These are phyloP conservation scores for Colletotrichum tropicicola DNA, from an alignment of 2,329 filamentous ascomycete species.

Conservation along the genomic window DNA sequence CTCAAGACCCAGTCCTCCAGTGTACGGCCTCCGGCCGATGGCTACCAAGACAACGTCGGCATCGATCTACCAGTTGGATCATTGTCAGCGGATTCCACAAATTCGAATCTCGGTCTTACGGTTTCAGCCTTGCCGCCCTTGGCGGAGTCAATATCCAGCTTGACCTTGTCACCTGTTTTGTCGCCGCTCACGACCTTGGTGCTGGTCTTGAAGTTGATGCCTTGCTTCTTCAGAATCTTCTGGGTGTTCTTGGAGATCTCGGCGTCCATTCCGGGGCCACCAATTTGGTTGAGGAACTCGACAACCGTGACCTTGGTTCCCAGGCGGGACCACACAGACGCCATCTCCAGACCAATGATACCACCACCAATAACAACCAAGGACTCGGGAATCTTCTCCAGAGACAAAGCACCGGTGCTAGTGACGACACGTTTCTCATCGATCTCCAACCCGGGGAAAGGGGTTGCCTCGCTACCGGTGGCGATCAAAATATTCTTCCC, in stretches of 20 bases:
- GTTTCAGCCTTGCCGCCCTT: constrained; percentile 97
- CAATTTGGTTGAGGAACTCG: constrained; percentile 95
- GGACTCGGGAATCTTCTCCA: constrained; percentile 92
- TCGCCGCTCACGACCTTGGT: constrained; percentile 95
- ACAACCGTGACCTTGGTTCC: constrained; percentile 96
- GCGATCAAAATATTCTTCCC: constrained; percentile 99
- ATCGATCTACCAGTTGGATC: constrained; percentile 69
- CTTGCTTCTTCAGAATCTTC: constrained; percentile 95
- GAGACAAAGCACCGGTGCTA: constrained; percentile 91
- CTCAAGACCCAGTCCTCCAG: constrained; percentile 88
- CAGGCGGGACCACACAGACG: constrained; percentile 94
- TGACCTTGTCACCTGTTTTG: constrained; percentile 78
- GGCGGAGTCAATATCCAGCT: constrained; percentile 86
- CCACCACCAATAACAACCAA: constrained; percentile 98
- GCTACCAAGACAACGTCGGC: constrained; percentile 96
- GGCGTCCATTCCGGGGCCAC: constrained; percentile 95
- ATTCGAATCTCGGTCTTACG: constrained; percentile 58
- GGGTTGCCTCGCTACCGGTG: constrained; percentile 93
- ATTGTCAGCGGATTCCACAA: constrained; percentile 11
- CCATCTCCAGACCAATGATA: constrained; percentile 99
- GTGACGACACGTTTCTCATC: constrained; percentile 98
- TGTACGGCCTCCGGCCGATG: constrained; percentile 96
- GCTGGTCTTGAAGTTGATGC: constrained; percentile 96
- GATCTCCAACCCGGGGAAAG: constrained; percentile 94
- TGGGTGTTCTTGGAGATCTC: constrained; percentile 92